A percentile compares a stretch with the other conserved stretches of the same genome.
phyloP scores from a whole-genome alignment of 345 rosid genomes.

The Linum tenue region DNA sequence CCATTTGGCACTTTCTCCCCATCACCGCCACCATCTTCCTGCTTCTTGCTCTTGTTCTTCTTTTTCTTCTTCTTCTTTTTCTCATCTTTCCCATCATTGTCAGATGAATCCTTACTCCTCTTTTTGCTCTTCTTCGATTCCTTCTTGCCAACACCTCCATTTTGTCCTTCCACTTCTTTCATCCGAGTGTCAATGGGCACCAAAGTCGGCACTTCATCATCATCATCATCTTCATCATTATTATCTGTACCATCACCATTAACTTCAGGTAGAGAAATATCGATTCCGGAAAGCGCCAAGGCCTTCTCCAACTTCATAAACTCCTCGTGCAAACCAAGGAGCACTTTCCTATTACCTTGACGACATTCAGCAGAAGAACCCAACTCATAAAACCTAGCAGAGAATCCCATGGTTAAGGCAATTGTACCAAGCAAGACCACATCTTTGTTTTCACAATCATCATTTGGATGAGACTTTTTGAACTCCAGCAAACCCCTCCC shows the following conservation, averaged over 20 bases:
- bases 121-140: constrained; percentile 43
- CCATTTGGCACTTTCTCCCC: constrained; percentile 13
- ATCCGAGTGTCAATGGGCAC: constrained; percentile 35
- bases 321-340: constrained; percentile 53
- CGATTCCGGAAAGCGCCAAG: constrained; percentile 30
- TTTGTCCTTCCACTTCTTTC: constrained; percentile 17
- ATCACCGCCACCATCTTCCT: constrained; percentile 15
- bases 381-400: constrained; percentile 57
- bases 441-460: constrained; percentile 35
- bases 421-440: constrained; percentile 48
- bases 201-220: constrained; percentile 44
- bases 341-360: constrained; percentile 80
- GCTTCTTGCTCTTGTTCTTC: not conserved
- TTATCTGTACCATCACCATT: constrained; percentile 5
- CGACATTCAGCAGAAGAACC: constrained; percentile 62
- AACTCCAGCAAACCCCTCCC: constrained; percentile 49
- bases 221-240: constrained; percentile 22
- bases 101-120: constrained; percentile 25
- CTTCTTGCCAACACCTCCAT: constrained; percentile 24
- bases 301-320: constrained; percentile 76
- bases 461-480: constrained; percentile 33
- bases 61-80: constrained; percentile 32
- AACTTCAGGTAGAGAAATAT: constrained; percentile 33
- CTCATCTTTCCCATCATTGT: constrained; percentile 23
- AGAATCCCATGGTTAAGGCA: constrained; percentile 43